Evolutionary conservation across 306 rosid species (phyloP), one percentile per base, ranked within the genome.

Genomic region (Rosa chinensis): DNA sequence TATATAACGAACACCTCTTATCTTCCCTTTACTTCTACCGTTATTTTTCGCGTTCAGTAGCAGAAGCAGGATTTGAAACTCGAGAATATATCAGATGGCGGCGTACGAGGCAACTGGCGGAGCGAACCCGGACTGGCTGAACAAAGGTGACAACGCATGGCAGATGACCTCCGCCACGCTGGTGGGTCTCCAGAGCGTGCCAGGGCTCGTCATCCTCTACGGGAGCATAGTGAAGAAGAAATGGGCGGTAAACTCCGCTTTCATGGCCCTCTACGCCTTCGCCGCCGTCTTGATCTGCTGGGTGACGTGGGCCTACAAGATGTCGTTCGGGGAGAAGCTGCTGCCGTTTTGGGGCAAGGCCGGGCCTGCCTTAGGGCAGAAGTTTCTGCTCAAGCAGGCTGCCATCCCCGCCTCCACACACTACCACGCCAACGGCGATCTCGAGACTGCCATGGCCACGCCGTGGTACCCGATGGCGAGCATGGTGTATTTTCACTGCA

Each of bases 91-190:
- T 32, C 35, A 59, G 6, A 59, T 25, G 35, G 4, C 61, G 10
- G 91, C 93, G n/a, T 89, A 89, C 79, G 35, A 28, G 16, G 80
- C 85, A 44, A 78, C 77, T 59, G 74, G 84, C 5, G 63, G 72
- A 1, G 86, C 87, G 0, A 89, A 86, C 2, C 94, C 90, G 0
- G 85, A 49, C 0, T 90, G 94, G 94, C 18, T 90, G 59, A 90
- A 90, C 89, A 90, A 90, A 74, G 94, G 92, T 10, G 92, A 90
- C 87, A 90, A 90, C 86, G 69, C 90, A 45, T 90, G 92, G 94
- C 92, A 90, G 71, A 83, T 90, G 94, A 13, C 83, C 1, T 17
- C 92, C 0, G 94, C 94, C 7, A 90, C 90, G 4, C 83, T 90
- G 0, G 91, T 90, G 0, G 91, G 94, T 4, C 84, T 90, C 0